phyloP scores from a whole-genome alignment of 2,329 filamentous ascomycete species.

The Polytolypa hystricis region DNA sequence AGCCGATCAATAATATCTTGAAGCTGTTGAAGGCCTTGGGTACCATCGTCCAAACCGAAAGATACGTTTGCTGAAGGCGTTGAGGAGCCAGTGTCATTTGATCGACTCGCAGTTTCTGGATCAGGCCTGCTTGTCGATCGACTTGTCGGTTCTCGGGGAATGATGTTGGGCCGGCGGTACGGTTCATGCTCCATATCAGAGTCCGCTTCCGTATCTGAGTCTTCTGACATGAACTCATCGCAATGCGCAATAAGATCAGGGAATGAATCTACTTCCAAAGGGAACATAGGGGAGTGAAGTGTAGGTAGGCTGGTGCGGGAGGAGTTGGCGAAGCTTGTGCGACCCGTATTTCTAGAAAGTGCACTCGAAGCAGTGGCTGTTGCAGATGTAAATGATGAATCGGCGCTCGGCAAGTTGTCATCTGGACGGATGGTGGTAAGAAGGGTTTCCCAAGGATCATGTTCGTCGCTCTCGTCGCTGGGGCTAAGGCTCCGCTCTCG shows the following conservation, averaged over 20 bases:
- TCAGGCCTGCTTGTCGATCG: not conserved
- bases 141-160: conserved; percentile 15
- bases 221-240: conserved; percentile 8
- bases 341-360: conserved; percentile 15
- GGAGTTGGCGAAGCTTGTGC: conserved; percentile 31
- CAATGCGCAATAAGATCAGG: conserved; percentile 5
- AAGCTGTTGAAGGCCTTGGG: conserved; percentile 48
- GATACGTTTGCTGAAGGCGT: conserved; percentile 18
- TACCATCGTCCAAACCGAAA: conserved; percentile 12
- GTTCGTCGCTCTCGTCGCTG: conserved; percentile 33
- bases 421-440: conserved; percentile 72
- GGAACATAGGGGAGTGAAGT: conserved; percentile 12
- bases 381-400: conserved; percentile 68
- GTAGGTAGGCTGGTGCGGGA: conserved; percentile 31
- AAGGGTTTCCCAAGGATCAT: conserved; percentile 66
- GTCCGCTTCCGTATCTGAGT: conserved; percentile 21
- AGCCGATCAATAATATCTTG: conserved; percentile 61
- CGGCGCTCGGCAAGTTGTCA: conserved; percentile 64
- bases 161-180: conserved; percentile 8
- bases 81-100: conserved; percentile 23
- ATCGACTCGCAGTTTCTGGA: no score
- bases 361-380: conserved; percentile 21
- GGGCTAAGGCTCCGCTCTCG: conserved; percentile 73
- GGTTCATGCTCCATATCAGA: conserved; percentile 7
- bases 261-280: conserved; percentile 4